Evolutionary conservation across 805 yeast genomes (phyloP), one percentile per base, ranked within the genome.

Genomic region (Lipomyces yamadae): DNA sequence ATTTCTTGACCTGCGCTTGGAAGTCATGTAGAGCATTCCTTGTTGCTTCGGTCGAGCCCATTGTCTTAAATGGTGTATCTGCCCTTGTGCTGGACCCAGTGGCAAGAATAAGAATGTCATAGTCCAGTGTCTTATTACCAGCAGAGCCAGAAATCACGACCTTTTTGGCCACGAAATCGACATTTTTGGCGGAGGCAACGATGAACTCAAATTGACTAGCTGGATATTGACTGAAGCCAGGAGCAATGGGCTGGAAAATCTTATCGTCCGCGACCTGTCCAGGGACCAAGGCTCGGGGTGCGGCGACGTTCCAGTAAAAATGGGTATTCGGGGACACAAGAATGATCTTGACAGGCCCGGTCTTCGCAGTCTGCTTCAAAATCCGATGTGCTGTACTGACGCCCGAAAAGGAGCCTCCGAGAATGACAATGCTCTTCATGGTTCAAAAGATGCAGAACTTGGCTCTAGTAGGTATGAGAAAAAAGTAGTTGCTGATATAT

Each of bases 71-170:
- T 11, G 53, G 53, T 18, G 53, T 18, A 11, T 18, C 53, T 11
- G 10, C 53, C 53, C 15, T 48, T 11, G 10, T 11, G 13, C 15
- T 18, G 15, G 18, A 11, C 18, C 53, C 53, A 11, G 53, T 48
- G 53, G 53, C 53, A 11, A 48, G 18, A 18, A 48, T 11, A 18
- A 48, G 53, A 48, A 18, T 2, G 18, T 11, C 18, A 18, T 48
- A 48, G 53, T 48, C 53, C 18, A 48, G 53, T 18, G 53, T 48
- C 53, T 18, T 11, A 18, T 11, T 48, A 11, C 53, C 53, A 48
- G 10, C 53, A 18, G 18, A 11, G 18, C 15, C 18, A 18, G 53
- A 11, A 11, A 48, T 18, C 10, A 18, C 53, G 53, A 48, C 53
- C 18, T 11, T 11, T 11, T 48, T 48, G 18, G 18, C 15, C 10